Evolutionary conservation across 148 eudicot genomes (phyloP), one percentile per base, ranked within the genome.

Genomic region (Mesembryanthemum crystallinum): DNA sequence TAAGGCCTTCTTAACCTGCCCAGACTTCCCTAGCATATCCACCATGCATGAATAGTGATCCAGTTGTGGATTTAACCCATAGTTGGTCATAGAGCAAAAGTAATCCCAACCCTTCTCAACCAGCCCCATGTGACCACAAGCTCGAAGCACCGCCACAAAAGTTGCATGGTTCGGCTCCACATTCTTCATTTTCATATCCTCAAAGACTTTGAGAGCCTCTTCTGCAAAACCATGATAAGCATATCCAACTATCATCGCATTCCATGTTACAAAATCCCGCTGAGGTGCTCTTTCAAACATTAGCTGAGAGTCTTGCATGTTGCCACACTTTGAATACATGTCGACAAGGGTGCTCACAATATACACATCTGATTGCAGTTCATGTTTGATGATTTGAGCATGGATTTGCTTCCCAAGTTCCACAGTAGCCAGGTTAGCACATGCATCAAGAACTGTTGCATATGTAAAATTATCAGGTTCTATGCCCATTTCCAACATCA

Each of bases 241-340:
- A 83, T 88, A 95, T 28, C 96, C 97, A 80, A 89, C 85, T 49
- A 88, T 83, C 89, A 92, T 80, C 35, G 97, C 91, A 64, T 92
- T 95, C 98, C 98, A 95, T 17, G 97, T 92, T 57, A 92, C 96
- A 74, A 89, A 87, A 76, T 90, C 94, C 57, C 87, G 83, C n/a
- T 82, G 79, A 30, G 65, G 68, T 51, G 96, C 77, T 80, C 81
- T 92, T 35, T 82, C 89, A 66, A 95, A 95, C 76, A 87, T 78
- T 57, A 88, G 78, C 69, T 83, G 76, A 30, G 96, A 92, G 67
- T 90, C 96, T 35, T 81, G 83, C 91, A 95, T 88, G 80, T 85
- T 77, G 35, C 98, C 98, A 72, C 97, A 90, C 74, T 95, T 95
- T 0, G 96, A 88, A 67, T 95, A 95, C 97, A 95, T 95, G 84